Conservation (phyloP, 495 filamentous ascomycete species). For the Penicillium simplicissimum region DNA sequence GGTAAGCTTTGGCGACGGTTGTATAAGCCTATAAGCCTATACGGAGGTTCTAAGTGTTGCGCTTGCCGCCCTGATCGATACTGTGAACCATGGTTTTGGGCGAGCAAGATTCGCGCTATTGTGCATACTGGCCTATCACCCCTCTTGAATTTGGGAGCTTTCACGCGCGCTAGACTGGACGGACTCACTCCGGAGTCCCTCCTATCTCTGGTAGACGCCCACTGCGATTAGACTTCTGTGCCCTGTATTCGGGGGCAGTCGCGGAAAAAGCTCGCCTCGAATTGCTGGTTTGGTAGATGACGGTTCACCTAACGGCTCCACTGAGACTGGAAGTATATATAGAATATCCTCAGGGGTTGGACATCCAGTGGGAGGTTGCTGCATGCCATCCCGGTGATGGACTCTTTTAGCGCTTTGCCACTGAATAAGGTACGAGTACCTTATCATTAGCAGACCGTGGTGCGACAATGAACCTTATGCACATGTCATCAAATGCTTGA, state of each 20-base stretch:
- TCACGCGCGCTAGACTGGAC: background rate
- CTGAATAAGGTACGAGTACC: background rate
- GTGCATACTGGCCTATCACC: background rate
- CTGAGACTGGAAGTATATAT: background rate
- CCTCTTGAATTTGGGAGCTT: background rate
- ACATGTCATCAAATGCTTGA: too few relatives aligned
- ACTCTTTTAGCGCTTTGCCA: background rate
- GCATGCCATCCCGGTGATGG: background rate
- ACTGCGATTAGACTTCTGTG: background rate
- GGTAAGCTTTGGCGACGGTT: background rate
- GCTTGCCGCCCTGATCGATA: slow-evolving; percentile 4
- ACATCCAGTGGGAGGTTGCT: background rate
- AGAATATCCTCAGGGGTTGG: background rate
- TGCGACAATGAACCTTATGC: too few relatives aligned
- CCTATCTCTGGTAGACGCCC: background rate
- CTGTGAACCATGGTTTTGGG: background rate
- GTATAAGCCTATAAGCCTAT: too few relatives aligned
- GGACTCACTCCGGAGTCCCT: background rate
- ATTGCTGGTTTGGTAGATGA: background rate
- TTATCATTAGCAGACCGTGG: too few relatives aligned
- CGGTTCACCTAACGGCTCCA: background rate
- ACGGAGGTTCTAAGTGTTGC: background rate
- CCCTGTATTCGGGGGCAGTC: background rate
- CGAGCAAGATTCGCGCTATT: background rate
- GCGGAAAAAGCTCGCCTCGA: background rate